phyloP scores from a whole-genome alignment of 441 rosid species.

The Croton laevigatus region DNA sequence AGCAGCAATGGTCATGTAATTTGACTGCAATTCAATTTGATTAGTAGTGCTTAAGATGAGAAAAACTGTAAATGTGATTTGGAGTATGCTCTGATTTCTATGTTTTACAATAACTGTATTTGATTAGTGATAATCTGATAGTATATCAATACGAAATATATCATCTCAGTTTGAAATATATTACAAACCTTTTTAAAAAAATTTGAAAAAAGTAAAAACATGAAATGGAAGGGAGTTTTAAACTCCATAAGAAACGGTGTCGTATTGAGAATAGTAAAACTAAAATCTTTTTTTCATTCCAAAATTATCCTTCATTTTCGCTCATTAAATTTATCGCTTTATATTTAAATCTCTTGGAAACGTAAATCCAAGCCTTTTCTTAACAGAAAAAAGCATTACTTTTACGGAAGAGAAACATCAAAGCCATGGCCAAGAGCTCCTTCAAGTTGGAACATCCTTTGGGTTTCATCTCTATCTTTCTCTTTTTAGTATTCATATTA shows the following conservation, averaged over 20 bases:
- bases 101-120: too few relatives aligned
- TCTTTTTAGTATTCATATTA: not conserved
- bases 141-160: too few relatives aligned
- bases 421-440: slow-evolving; percentile 51
- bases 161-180: too few relatives aligned
- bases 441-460: slow-evolving; percentile 69
- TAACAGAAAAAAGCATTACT: too few relatives aligned
- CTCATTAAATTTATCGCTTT: not conserved
- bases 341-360: not conserved
- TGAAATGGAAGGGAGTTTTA: too few relatives aligned
- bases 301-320: not conserved
- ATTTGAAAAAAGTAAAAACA: too few relatives aligned
- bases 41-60: too few relatives aligned
- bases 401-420: not conserved
- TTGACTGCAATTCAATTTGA: too few relatives aligned
- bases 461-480: slow-evolving; percentile 25
- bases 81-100: too few relatives aligned
- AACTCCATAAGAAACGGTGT: not conserved
- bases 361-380: not conserved
- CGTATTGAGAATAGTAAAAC: not conserved
- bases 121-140: too few relatives aligned
- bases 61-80: too few relatives aligned
- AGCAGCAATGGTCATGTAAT: too few relatives aligned
- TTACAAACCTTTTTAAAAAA: not conserved
- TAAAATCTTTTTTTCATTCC: not conserved